Conservation (phyloP, 2,329 filamentous ascomycete genomes). For the Massarina eburnea region DNA sequence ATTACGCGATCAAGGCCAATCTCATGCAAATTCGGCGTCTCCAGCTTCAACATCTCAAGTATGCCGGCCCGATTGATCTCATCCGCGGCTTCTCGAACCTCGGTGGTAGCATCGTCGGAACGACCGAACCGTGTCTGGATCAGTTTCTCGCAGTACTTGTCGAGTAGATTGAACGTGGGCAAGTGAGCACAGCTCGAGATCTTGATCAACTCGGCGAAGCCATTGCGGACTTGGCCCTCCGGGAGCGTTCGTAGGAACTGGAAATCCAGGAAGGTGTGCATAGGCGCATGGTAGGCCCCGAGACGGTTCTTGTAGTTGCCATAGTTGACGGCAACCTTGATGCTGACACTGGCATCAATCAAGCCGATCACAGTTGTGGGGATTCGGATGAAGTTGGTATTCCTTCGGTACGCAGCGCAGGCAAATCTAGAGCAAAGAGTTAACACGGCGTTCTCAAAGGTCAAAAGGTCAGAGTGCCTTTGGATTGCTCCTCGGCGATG, state of each 20-base stretch:
- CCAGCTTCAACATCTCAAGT: constrained; percentile 71
- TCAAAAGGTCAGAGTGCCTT: constrained; percentile 53
- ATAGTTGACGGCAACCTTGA: constrained; percentile 79
- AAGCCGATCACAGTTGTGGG: constrained; percentile 75
- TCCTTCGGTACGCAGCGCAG: constrained; percentile 70
- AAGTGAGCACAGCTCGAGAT: constrained; percentile 71
- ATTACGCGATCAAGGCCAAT: constrained; percentile 72
- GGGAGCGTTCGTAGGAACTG: constrained; percentile 70
- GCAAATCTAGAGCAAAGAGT: constrained; percentile 46
- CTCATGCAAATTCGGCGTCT: constrained; percentile 73
- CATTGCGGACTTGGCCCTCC: constrained; percentile 68
- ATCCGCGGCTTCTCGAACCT: constrained; percentile 64
- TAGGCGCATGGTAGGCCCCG: constrained; percentile 71
- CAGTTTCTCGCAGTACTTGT: constrained; percentile 68
- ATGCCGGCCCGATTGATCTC: constrained; percentile 70
- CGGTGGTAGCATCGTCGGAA: constrained; percentile 55
- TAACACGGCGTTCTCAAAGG: constrained; percentile 19
- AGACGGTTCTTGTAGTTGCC: constrained; percentile 75
- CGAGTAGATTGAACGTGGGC: constrained; percentile 66
- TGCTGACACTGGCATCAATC: constrained; percentile 74
- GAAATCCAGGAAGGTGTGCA: constrained; percentile 74
- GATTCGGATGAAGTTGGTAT: constrained; percentile 73
- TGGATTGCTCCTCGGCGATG: constrained; percentile 47
- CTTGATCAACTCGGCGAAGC: constrained; percentile 75
- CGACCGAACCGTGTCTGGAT: constrained; percentile 68